A percentile compares a stretch with the other conserved stretches of the same genome.
Conservation (phyloP, 495 filamentous ascomycete genomes). For the Penicillium atrosanguineum region DNA sequence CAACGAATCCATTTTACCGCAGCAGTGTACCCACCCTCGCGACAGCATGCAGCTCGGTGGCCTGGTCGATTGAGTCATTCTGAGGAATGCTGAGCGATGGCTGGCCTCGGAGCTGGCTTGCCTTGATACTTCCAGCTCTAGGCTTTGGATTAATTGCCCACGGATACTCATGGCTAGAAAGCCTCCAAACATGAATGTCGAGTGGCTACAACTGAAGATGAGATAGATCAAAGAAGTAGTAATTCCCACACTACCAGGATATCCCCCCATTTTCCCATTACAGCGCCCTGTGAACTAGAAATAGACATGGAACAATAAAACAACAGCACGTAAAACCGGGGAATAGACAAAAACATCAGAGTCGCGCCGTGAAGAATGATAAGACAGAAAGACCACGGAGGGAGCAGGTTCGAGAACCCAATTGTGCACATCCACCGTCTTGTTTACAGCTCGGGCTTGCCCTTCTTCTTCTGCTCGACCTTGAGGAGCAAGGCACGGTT, state of each 20-base stretch:
- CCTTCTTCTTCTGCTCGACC: constrained; percentile 99
- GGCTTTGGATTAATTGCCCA: background rate
- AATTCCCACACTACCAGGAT: constrained; percentile 40
- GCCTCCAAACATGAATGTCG: background rate
- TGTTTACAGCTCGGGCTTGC: constrained; percentile 55
- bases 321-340: constrained; percentile 24
- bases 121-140: too few relatives aligned
- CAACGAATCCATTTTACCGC: too few relatives aligned
- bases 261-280: constrained; percentile 45
- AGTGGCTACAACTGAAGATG: background rate
- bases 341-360: constrained; percentile 32
- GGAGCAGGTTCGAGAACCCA: constrained; percentile 5
- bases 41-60: background rate
- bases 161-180: background rate
- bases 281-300: constrained; percentile 42
- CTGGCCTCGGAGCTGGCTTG: background rate
- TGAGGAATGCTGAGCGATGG: constrained; percentile 1
- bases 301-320: constrained; percentile 18
- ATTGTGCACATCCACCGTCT: constrained; percentile 8
- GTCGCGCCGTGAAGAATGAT: constrained; percentile 29
- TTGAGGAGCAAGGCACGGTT: constrained; percentile 95
- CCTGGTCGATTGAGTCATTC: background rate
- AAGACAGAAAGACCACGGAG: constrained; percentile 13
- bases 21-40: background rate
- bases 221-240: constrained; percentile 19